Base-by-base conservation (phyloP, 2,329 filamentous ascomycete species). In the Scorias spongiosa region DNA sequence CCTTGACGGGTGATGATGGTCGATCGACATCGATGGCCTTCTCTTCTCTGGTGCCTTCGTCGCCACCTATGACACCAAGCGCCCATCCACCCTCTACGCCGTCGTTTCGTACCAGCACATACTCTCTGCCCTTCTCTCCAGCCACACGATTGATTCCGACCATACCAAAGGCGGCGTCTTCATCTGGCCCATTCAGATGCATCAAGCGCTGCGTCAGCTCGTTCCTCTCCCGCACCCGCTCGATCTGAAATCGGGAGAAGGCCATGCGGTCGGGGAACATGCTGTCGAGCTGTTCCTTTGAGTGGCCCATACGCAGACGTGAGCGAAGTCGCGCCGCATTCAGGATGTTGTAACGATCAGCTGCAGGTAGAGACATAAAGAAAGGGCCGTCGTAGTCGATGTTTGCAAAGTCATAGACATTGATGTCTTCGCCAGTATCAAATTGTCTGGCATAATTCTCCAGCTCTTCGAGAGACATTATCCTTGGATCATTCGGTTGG, bases 201-300 rank as follows among this genome's bases (percentile, higher is more conserved):
- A 98, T 98, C 45, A 98, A 67, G 34, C 89, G 75, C 59, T 98
- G 91, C 0, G 93, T 98, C 28, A 98, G 72, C 49, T 94, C 84
- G 56, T 98, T 98, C 41, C 93, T 74, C 65, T 98, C 89, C 52
- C 75, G 78, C 10, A 96, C 93, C 46, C 91, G 73, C 59, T 96
- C 91, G 46, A 98, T 94, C 63, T 98, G 91, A 57, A 98, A 98
- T 48, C 74, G 81, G 1, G 88, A 95, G 58, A 98, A 98, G 1
- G 82, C 91, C 87, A 98, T 95, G 20, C 91, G 78, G 60, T 98
- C 83, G 0, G 91, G 89, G 59, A 98, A 98, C 91, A 98, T 98
- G 39, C 73, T 76, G 52, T 96, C 88, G 11, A 98, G 66, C 63
- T 98, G 91, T 51, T 98, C 89, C 63, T 96, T 96, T 45, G 85